Evolutionary conservation across 2,329 filamentous ascomycete genomes (phyloP).

Genomic region (Talaromyces sp.): DNA sequence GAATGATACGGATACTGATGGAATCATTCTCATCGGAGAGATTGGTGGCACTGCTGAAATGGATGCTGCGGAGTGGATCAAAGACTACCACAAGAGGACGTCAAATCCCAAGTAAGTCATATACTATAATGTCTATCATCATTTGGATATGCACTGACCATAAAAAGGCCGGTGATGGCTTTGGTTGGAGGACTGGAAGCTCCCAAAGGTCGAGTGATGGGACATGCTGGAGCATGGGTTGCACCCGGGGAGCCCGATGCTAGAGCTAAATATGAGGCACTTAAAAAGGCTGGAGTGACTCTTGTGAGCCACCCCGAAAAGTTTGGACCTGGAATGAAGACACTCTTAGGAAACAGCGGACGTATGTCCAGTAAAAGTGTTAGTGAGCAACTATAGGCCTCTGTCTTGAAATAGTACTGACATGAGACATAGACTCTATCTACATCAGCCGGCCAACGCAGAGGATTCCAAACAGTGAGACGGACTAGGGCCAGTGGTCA

Average conservation of each 20-base stretch:
- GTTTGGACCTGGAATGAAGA: slow-evolving; percentile 66
- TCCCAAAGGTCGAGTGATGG: slow-evolving; percentile 66
- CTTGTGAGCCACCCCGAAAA: slow-evolving; percentile 74
- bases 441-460: slow-evolving; percentile 38
- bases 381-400: slow-evolving; percentile 14
- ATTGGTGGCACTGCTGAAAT: slow-evolving; percentile 67
- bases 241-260: slow-evolving; percentile 63
- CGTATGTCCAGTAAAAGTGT: slow-evolving; percentile 27
- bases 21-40: slow-evolving; percentile 69
- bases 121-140: not conserved
- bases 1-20: slow-evolving; percentile 64
- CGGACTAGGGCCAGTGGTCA: slow-evolving; percentile 19
- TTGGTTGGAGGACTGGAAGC: slow-evolving; percentile 65
- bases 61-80: slow-evolving; percentile 71
- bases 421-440: slow-evolving; percentile 24
- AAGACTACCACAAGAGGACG: slow-evolving; percentile 57
- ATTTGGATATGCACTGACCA: not conserved
- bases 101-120: slow-evolving; percentile 59
- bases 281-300: slow-evolving; percentile 63
- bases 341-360: slow-evolving; percentile 49
- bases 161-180: slow-evolving; percentile 63
- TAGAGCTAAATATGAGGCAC: slow-evolving; percentile 61
- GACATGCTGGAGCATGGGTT: slow-evolving; percentile 72
- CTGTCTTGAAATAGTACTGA: slow-evolving; percentile 10
- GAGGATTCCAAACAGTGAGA: slow-evolving; percentile 51